Evolutionary conservation across 2,329 filamentous ascomycete species (phyloP), one percentile per base, ranked within the genome.

Genomic region (Exophiala dermatitidis): DNA sequence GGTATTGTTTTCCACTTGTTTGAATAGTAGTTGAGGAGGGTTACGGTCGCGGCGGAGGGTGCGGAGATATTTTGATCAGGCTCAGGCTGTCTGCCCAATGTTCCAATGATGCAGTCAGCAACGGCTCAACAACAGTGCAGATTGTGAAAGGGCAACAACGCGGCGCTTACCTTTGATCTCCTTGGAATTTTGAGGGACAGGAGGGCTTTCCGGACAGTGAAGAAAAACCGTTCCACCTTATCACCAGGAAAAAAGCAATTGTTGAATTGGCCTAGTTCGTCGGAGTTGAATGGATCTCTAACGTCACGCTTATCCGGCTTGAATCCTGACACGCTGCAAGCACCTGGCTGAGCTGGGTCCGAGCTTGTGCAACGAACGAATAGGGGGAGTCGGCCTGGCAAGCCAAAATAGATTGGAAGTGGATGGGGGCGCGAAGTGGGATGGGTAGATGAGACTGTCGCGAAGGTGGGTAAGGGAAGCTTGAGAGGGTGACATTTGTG

Each of bases 261-360:
- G 57, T 59, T 59, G 53, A 59, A 46, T 28, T 50, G 6, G 42
- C 28, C 29, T 32, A 45, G 29, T 45, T 45, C n/a, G 28, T 31
- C 42, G 3, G 5, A 45, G 42, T 45, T 26, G 52, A 40, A 50
- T 54, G 57, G 57, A 59, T 54, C 54, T 46, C 49, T 50, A 51
- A 59, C 57, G 57, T 59, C 57, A 59, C 57, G 57, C 57, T 57
- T 54, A 54, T 54, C 47, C 38, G 30, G 32, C 29, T 45, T 10
- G 30, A n/a, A 10, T 45, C 42, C 42, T 19, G 42, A 45, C 29
- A 31, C 4, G 41, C 37, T 46, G 28, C 36, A 38, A 41, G 40
- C 10, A 43, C 40, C 41, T 43, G 19, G 41, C 41, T 4, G 19
- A 43, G 41, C 42, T 45, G 44, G 44, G 19, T 19, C 44, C 28